Conservation (phyloP, 2,329 filamentous ascomycete species). For the Pseudogymnoascus sp. region DNA sequence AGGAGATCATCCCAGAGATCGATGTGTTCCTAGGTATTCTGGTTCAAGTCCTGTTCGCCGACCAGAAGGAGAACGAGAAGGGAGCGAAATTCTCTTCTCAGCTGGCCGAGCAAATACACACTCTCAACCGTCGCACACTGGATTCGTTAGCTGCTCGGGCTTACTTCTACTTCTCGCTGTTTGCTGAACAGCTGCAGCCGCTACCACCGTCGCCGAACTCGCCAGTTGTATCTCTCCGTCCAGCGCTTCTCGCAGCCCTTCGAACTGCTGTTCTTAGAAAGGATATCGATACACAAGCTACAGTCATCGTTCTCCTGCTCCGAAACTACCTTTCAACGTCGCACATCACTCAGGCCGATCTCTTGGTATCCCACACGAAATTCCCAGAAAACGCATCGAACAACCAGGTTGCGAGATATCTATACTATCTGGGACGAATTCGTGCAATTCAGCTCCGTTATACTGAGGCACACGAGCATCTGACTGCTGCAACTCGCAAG, state of each 20-base stretch:
- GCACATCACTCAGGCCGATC: slow-evolving; percentile 92
- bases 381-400: slow-evolving; percentile 92
- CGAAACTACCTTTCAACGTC: slow-evolving; percentile 94
- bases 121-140: slow-evolving; percentile 84
- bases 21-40: slow-evolving; percentile 84
- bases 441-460: slow-evolving; percentile 93
- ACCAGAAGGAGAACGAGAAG: slow-evolving; percentile 69
- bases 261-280: slow-evolving; percentile 94
- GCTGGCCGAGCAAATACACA: slow-evolving; percentile 76
- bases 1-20: slow-evolving; percentile 76
- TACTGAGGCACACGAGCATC: slow-evolving; percentile 90
- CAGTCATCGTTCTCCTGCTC: slow-evolving; percentile 87
- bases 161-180: slow-evolving; percentile 96
- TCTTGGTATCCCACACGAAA: slow-evolving; percentile 89
- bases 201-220: slow-evolving; percentile 83
- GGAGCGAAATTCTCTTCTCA: slow-evolving; percentile 78
- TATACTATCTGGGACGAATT: slow-evolving; percentile 96
- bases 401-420: slow-evolving; percentile 94
- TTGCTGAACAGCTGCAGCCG: slow-evolving; percentile 83
- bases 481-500: slow-evolving; percentile 89
- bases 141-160: slow-evolving; percentile 91
- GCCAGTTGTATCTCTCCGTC: slow-evolving; percentile 76
- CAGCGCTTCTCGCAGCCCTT: slow-evolving; percentile 76
- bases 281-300: slow-evolving; percentile 93
- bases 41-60: slow-evolving; percentile 78